Conservation (phyloP, 768 basidiomycete genomes). For the Podaxis sp. region DNA sequence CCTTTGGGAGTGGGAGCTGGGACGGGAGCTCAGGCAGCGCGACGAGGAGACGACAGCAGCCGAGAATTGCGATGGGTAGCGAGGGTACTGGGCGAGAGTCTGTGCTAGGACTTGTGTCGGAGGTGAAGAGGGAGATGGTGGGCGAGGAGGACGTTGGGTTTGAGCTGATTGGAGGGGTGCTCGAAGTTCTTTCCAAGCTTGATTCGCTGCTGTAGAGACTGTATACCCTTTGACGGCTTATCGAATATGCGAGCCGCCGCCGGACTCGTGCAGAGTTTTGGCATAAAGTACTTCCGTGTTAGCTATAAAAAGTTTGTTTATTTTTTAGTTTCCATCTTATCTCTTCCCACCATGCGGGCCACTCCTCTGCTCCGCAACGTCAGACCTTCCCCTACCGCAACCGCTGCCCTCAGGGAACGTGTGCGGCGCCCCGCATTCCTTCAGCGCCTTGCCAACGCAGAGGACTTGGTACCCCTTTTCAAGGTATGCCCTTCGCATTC, state of each 20-base stretch:
- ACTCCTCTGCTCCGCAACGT: conserved; percentile 4
- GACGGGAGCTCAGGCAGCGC: neutral
- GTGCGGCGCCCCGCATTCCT: conserved; percentile 4
- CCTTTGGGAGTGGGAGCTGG: conserved; percentile 52
- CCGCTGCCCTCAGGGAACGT: neutral
- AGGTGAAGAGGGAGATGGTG: conserved; percentile 66
- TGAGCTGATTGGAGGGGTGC: conserved; percentile 88
- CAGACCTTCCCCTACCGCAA: neutral
- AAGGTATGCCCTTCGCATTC: neutral
- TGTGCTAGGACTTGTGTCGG: conserved; percentile 71
- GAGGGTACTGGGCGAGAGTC: conserved; percentile 57
- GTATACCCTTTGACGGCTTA: conserved; percentile 5
- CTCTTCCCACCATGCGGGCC: neutral
- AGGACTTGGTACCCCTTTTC: conserved; percentile 8
- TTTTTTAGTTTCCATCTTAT: neutral
- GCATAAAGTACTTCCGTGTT: neutral
- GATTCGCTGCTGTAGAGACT: conserved; percentile 71
- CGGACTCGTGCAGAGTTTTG: neutral
- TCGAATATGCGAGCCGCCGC: neutral
- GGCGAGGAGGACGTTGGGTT: conserved; percentile 82
- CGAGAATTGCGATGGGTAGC: conserved; percentile 50
- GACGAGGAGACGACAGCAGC: conserved; percentile 31
- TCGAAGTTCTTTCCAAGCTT: conserved; percentile 91
- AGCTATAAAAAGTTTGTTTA: neutral
- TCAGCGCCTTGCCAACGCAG: neutral